Conservation (phyloP, 192 early-diverging fungal genomes). For the Bifiguratus adelaidae region DNA sequence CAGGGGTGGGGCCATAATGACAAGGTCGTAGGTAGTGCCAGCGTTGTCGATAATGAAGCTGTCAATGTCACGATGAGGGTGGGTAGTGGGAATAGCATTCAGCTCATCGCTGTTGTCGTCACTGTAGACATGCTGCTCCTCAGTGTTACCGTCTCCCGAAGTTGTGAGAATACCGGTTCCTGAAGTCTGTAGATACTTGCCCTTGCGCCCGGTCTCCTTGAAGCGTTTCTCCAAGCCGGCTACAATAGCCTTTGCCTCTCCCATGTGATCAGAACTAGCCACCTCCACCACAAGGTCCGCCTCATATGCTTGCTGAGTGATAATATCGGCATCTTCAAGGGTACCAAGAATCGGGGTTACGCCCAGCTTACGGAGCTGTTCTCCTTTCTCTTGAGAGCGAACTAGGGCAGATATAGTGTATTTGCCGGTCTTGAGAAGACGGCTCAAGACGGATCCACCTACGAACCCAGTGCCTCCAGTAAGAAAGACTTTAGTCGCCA, state of each 20-base stretch:
- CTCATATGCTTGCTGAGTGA: neutral
- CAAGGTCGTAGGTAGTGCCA: slow-evolving; percentile 1
- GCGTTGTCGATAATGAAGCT: slow-evolving; percentile 2
- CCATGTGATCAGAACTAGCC: neutral
- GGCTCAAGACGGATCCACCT: neutral
- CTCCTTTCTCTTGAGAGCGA: slow-evolving; percentile 1
- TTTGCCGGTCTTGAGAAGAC: neutral
- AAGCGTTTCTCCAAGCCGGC: neutral
- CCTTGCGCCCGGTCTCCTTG: slow-evolving; percentile 3
- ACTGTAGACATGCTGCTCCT: slow-evolving; percentile 1
- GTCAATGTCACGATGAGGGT: slow-evolving; percentile 3
- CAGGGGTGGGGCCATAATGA: neutral
- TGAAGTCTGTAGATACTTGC: neutral
- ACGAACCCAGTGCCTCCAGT: slow-evolving; percentile 3
- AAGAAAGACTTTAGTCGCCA: neutral
- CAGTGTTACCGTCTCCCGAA: neutral
- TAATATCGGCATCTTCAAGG: neutral
- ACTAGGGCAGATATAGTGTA: slow-evolving; percentile 3
- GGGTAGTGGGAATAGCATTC: neutral
- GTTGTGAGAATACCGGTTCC: slow-evolving; percentile 1
- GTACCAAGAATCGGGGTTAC: neutral
- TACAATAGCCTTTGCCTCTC: slow-evolving; percentile 3
- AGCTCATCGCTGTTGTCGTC: neutral
- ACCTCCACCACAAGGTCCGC: neutral
- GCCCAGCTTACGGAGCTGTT: neutral